Conservation (phyloP, 225 moss, liverwort and hornwort genomes). For the Antitrichia curtipendula region DNA sequence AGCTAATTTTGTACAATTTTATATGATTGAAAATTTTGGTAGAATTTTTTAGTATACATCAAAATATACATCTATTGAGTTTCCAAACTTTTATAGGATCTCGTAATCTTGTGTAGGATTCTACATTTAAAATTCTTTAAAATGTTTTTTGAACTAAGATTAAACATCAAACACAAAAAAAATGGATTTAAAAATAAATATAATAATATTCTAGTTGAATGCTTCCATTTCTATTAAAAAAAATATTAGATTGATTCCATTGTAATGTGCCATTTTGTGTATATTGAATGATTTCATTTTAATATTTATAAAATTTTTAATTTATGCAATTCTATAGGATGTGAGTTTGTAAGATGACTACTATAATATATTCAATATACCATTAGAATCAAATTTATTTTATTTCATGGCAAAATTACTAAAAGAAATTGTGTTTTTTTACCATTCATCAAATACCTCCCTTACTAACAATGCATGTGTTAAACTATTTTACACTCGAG, state of each 20-base stretch:
- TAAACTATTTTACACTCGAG: background rate
- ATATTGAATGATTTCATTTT: no score
- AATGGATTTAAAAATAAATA: background rate
- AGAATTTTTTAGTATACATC: background rate
- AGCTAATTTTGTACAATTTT: background rate
- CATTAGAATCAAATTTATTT: background rate
- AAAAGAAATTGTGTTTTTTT: background rate
- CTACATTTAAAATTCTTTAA: rapidly evolving
- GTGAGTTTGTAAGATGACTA: background rate
- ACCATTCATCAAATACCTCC: background rate
- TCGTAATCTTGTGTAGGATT: no score
- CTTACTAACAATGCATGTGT: no score
- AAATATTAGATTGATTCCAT: background rate
- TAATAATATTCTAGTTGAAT: background rate
- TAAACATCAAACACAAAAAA: background rate
- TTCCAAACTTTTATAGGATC: background rate
- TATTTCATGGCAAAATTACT: background rate
- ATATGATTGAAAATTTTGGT: background rate
- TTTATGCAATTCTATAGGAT: background rate
- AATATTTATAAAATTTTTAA: background rate
- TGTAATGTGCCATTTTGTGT: no score
- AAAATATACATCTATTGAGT: background rate
- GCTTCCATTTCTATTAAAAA: background rate
- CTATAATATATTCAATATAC: background rate
- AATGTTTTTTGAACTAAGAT: background rate